Evolutionary conservation across 129 eudicot genomes (phyloP).

Genomic region (Helichrysum umbraculigerum): DNA sequence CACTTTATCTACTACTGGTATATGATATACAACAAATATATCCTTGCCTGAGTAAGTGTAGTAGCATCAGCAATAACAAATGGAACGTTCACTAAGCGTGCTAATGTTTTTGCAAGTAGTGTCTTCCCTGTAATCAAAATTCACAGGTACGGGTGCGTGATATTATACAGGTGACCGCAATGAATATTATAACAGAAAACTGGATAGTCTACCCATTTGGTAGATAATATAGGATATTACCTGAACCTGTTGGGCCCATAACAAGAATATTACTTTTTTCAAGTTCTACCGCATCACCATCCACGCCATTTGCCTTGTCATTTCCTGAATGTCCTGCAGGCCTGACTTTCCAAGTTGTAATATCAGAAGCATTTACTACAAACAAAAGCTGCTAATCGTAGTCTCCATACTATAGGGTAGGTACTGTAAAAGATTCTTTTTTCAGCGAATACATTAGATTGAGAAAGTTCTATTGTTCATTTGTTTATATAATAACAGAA

Average conservation of each 20-base stretch:
- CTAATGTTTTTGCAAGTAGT: slow-evolving; percentile 88
- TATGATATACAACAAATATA: background rate
- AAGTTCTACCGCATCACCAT: slow-evolving; percentile 74
- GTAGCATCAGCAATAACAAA: slow-evolving; percentile 99
- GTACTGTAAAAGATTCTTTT: background rate
- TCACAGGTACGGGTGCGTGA: slow-evolving; percentile 18
- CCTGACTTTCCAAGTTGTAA: slow-evolving; percentile 71
- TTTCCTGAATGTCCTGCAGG: slow-evolving; percentile 55
- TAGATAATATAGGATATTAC: slow-evolving; percentile 39
- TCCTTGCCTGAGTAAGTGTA: slow-evolving; percentile 85
- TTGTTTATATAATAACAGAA: too few species aligned
- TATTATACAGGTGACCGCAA: slow-evolving; percentile 37
- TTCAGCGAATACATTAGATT: background rate
- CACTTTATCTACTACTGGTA: background rate
- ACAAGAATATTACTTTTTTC: slow-evolving; percentile 97
- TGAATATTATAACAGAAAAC: slow-evolving; percentile 1
- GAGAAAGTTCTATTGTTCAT: too few species aligned
- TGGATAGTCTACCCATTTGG: background rate
- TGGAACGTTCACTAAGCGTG: slow-evolving; percentile 94
- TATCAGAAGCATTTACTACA: slow-evolving; percentile 27
- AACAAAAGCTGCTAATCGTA: background rate
- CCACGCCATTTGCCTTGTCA: slow-evolving; percentile 47
- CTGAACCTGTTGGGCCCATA: slow-evolving; percentile 99
- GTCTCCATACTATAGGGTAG: background rate
- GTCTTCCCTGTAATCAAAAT: slow-evolving; percentile 74